Evolutionary conservation across 2,329 filamentous ascomycete genomes (phyloP), one percentile per base, ranked within the genome.

Genomic region (Ceratocystis destructans): DNA sequence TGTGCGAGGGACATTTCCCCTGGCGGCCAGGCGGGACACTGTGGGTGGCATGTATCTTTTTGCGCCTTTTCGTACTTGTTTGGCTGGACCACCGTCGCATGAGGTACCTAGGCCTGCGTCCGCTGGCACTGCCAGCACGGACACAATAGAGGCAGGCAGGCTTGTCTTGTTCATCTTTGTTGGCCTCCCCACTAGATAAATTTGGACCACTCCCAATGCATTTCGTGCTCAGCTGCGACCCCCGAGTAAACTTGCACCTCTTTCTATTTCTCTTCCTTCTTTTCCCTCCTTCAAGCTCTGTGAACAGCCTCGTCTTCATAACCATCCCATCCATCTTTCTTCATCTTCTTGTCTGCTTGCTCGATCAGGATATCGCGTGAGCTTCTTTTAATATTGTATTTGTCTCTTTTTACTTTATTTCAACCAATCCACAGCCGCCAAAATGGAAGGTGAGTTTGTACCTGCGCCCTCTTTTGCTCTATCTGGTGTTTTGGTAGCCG

Each of bases 401-500:
- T 68, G 59, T 69, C 62, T 69, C 64, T 66, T 67, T 68, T 68
- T 69, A 41, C n/a, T 50, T 28, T 64, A 61, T 65, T 65, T 64
- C 70, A 68, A 68, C 57, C 62, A 64, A 50, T 48, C 62, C 61
- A 68, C 74, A 66, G 68, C 74, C 74, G 74, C 76, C 80, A 82
- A 76, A 77, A 85, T 85, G 83, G 83, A 87, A 80, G 84, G 84
- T 87, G 83, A 79, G 82, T 87, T 83, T 79, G 82, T 77, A 66
- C 61, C 48, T 45, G 57, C 64, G 48, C 37, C 37, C 37, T 41
- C 31, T 53, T 33, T 25, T 45, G 8, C 53, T 57, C 55, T 59
- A 59, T 59, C 55, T 37, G 55, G 55, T 67, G 62, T 63, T 61
- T 50, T 67, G 37, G 50, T 64, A 53, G 55, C 63, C 55, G 48